Evolutionary conservation across 768 basidiomycete genomes (phyloP).

Genomic region (Flagelloscypha sp.): DNA sequence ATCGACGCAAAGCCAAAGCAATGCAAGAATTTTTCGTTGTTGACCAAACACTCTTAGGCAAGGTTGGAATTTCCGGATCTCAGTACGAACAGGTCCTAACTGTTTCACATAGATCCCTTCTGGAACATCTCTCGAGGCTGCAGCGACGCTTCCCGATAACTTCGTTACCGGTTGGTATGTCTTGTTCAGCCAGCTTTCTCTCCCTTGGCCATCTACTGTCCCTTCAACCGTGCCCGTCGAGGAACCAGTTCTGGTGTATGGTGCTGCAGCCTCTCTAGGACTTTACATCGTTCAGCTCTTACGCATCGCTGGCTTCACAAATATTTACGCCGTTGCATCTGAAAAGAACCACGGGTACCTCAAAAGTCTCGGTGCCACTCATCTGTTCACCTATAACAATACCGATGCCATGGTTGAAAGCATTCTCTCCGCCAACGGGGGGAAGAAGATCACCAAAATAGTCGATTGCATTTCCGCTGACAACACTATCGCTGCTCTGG

Average conservation of each 20-base stretch:
- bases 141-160: slow-evolving; percentile 34
- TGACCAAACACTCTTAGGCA: slow-evolving; percentile 22
- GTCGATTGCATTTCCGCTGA: slow-evolving; percentile 33
- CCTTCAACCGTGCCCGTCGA: slow-evolving; percentile 24
- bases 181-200: slow-evolving; percentile 35
- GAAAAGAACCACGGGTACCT: slow-evolving; percentile 29
- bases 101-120: slow-evolving; percentile 30
- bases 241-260: slow-evolving; percentile 35
- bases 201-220: slow-evolving; percentile 31
- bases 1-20: slow-evolving; percentile 24
- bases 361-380: slow-evolving; percentile 30
- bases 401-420: slow-evolving; percentile 27
- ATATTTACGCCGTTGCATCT: slow-evolving; percentile 35
- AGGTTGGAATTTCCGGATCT: slow-evolving; percentile 19
- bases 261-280: slow-evolving; percentile 33
- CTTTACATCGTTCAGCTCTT: slow-evolving; percentile 32
- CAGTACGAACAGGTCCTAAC: background rate
- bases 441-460: slow-evolving; percentile 23
- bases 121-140: slow-evolving; percentile 26
- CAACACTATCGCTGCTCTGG: slow-evolving; percentile 26
- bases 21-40: slow-evolving; percentile 30
- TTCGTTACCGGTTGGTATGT: slow-evolving; percentile 29
- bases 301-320: slow-evolving; percentile 32
- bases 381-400: slow-evolving; percentile 33
- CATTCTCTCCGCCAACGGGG: slow-evolving; percentile 24